Conservation (phyloP, 2,329 filamentous ascomycete species). For the Trichoderma asperellum region DNA sequence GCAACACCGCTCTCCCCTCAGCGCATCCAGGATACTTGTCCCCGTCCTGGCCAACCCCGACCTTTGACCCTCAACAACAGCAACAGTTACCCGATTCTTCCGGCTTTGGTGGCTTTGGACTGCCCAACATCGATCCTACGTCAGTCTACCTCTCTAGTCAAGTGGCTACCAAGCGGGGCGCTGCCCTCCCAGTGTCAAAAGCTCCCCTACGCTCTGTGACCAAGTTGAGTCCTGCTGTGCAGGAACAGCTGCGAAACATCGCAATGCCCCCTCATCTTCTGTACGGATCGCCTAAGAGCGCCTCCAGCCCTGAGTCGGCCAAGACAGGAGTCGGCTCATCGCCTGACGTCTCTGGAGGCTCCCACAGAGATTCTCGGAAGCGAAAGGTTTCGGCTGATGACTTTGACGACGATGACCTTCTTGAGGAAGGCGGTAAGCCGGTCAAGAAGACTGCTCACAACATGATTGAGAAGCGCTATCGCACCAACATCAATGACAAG, state of each 20-base stretch:
- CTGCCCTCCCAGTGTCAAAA: conserved; percentile 39
- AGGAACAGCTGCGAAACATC: conserved; percentile 64
- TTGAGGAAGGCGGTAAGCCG: conserved; percentile 59
- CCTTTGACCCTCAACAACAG: conserved; percentile 37
- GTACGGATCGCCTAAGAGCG: conserved; percentile 62
- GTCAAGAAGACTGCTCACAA: conserved; percentile 95
- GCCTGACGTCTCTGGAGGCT: conserved; percentile 56
- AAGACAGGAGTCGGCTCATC: conserved; percentile 57
- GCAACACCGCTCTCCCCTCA: conserved; percentile 44
- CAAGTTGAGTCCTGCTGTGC: conserved; percentile 59
- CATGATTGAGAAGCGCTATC: conserved; percentile 96
- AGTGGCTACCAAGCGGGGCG: conserved; percentile 35
- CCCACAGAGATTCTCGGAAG: conserved; percentile 61
- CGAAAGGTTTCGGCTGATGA: conserved; percentile 68
- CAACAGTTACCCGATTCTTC: conserved; percentile 40
- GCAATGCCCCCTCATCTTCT: conserved; percentile 67
- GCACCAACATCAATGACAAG: conserved; percentile 96
- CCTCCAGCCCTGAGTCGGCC: conserved; percentile 61
- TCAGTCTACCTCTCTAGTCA: conserved; percentile 39
- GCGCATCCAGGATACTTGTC: conserved; percentile 41
- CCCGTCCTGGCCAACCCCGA: conserved; percentile 43
- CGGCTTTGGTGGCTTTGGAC: conserved; percentile 40
- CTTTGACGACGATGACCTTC: conserved; percentile 55
- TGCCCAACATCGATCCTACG: conserved; percentile 43
- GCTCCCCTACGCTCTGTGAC: conserved; percentile 36